Conservation (phyloP, 1,139 yeast species). For the Geotrichum fermentans region DNA sequence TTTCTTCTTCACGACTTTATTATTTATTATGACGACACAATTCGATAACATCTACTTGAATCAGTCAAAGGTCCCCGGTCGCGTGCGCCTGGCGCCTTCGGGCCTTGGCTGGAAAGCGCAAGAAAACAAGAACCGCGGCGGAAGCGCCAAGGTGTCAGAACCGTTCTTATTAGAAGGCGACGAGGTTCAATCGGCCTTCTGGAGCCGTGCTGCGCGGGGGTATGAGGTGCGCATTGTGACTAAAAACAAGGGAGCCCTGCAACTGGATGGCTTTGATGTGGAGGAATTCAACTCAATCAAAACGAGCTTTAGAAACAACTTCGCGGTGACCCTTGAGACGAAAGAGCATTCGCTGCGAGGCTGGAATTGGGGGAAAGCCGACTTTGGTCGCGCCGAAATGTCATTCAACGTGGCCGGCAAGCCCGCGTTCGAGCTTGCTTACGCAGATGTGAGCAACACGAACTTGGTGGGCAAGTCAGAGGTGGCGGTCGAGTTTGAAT, state of each 20-base stretch:
- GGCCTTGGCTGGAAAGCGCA: slow-evolving; percentile 96
- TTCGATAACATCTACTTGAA: slow-evolving; percentile 85
- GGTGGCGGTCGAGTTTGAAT: slow-evolving; percentile 81
- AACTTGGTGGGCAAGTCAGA: slow-evolving; percentile 90
- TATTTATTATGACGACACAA: slow-evolving; percentile 40
- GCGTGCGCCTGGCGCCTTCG: slow-evolving; percentile 88
- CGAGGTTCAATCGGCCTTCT: slow-evolving; percentile 70
- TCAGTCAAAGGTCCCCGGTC: slow-evolving; percentile 77
- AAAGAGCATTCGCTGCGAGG: slow-evolving; percentile 92
- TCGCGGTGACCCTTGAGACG: slow-evolving; percentile 66
- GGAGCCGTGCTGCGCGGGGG: slow-evolving; percentile 95
- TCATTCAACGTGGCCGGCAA: slow-evolving; percentile 80
- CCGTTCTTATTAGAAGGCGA: slow-evolving; percentile 85
- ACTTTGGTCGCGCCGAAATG: slow-evolving; percentile 86
- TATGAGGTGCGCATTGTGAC: slow-evolving; percentile 86
- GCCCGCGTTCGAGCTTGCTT: slow-evolving; percentile 90
- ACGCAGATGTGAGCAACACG: slow-evolving; percentile 72
- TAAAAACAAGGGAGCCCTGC: slow-evolving; percentile 77
- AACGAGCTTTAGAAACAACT: slow-evolving; percentile 76
- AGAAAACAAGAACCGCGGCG: slow-evolving; percentile 44
- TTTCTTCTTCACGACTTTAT: not conserved
- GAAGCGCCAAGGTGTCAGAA: slow-evolving; percentile 52
- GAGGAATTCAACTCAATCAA: slow-evolving; percentile 77
- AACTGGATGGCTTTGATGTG: slow-evolving; percentile 85
- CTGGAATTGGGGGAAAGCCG: slow-evolving; percentile 98